Base-by-base conservation (phyloP, 345 rosid species). In the Dimocarpus longan region DNA sequence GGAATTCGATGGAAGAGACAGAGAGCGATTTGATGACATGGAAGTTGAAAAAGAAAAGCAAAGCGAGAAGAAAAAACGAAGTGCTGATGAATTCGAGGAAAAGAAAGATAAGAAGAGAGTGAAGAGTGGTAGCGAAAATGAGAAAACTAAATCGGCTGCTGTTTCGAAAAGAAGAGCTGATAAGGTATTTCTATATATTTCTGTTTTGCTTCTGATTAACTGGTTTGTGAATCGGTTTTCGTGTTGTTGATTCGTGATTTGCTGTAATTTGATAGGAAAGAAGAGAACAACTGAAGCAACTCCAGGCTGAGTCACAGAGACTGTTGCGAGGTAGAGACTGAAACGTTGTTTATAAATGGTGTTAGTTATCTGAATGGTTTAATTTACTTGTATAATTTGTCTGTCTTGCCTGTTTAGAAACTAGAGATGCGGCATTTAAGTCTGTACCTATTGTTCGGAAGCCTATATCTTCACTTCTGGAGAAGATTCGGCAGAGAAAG, bases 231-330 rank as follows among this genome's bases (percentile, higher is more conserved):
- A 44, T 44, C 26, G 39, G 22, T 1, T 70, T 71, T 76, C 42
- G 32, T 43, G n/a, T 67, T 72, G 46, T 59, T 73, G 32, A 40
- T 74, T 73, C 44, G 32, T 28, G 18, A 57, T 50, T 60, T 11
- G 16, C 22, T 22, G 28, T 43, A 26, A 76, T 68, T 66, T 28
- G n/a, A n/a, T 74, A 93, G 98, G 94, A 91, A 81, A 88, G 96
- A 83, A 91, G 89, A 82, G 85, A 84, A n/a, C 80, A 83, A 57
- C 86, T 92, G 54, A 82, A 82, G 76, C 89, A 92, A 80, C 93
- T 92, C 44, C 93, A 87, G 60, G 89, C 88, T 46, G 97, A 92
- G 82, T 91, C 95, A 54, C 98, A 95, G 90, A 93, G 94, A 82
- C 84, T 95, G 67, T 80, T 93, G 76, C 92, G 98, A 84, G 98